Conservation (phyloP, 2,329 filamentous ascomycete species). For the Tolypocladium tropicale region DNA sequence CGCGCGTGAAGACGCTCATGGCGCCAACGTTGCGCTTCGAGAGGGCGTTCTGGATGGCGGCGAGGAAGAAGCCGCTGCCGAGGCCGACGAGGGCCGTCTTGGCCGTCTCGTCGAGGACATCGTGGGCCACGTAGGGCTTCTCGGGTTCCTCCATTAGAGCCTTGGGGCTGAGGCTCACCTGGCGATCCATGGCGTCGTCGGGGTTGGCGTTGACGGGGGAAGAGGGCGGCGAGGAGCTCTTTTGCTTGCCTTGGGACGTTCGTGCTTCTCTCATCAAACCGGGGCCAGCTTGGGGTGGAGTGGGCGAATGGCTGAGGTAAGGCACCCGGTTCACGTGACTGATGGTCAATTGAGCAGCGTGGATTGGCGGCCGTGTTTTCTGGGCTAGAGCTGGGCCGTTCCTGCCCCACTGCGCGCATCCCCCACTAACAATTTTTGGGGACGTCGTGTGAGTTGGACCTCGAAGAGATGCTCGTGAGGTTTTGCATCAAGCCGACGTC, state of each 20-base stretch:
- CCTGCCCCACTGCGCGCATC: not conserved
- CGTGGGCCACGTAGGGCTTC: slow-evolving; percentile 55
- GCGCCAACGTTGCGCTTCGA: slow-evolving; percentile 72
- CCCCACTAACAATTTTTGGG: not conserved
- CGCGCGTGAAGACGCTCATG: slow-evolving; percentile 69
- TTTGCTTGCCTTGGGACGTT: slow-evolving; percentile 11
- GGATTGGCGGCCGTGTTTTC: slow-evolving; percentile 16
- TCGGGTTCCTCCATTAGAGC: slow-evolving; percentile 12
- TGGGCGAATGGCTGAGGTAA: slow-evolving; percentile 3
- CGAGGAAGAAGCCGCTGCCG: slow-evolving; percentile 58
- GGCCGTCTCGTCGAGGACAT: slow-evolving; percentile 60
- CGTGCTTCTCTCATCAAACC: not conserved
- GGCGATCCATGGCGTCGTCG: slow-evolving; percentile 22
- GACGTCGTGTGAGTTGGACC: not conserved
- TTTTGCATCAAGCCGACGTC: not conserved
- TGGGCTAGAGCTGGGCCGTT: not conserved
- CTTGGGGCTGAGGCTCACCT: slow-evolving; percentile 15
- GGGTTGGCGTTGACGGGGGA: slow-evolving; percentile 1
- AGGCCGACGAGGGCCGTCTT: slow-evolving; percentile 56
- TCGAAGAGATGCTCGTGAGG: not conserved
- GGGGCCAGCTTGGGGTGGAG: not conserved
- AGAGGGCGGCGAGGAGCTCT: slow-evolving; percentile 14
- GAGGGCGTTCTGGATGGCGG: slow-evolving; percentile 79
- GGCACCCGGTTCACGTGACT: slow-evolving; percentile 20
- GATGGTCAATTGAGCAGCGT: slow-evolving; percentile 21